Evolutionary conservation across 768 basidiomycete species (phyloP), one percentile per base, ranked within the genome.

Genomic region (Collybiopsis luxurians): DNA sequence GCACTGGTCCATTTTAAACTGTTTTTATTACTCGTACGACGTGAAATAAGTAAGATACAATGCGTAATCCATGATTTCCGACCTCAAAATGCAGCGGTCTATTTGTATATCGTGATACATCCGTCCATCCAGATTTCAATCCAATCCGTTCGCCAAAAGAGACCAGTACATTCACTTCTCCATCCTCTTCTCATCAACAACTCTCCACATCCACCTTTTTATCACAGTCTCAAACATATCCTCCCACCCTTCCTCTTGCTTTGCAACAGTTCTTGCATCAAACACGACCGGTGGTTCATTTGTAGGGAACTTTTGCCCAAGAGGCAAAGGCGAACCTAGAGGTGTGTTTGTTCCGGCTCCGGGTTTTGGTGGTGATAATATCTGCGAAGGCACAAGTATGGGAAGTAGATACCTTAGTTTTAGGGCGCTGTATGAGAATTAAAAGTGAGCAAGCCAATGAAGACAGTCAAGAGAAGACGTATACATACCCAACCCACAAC

Each of bases 341-440:
- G 66, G 64, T 63, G 36, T 67, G 64, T 39, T 67, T 44, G 49
- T 50, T n/a, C 24, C 46, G 15, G 23, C 56, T 19, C n/a, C 60
- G 51, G 27, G 67, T 69, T 64, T 63, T 4, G 68, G 64, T 6
- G 66, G 66, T 9, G 63, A 62, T 21, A 63, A 55, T 26, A 66
- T 65, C 30, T 75, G 70, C 3, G 77, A 72, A 2, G 85, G 85
- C 3, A 80, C 71, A 43, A 82, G 74, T 31, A 95, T 79, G 4
- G 88, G 86, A 17, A 95, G 75, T 57, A 85, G 75, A 63, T 95
- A 95, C 19, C 93, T 86, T 26, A 95, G 73, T 64, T 90, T 93
- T 59, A 95, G 73, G 0, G 93, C 92, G 1, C 92, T 89, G 58
- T 30, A 56, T 45, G 57, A 26, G 27, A 15, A 39, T 43, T 19